Conservation (phyloP, 2,329 filamentous ascomycete genomes). For the Didymella glomerata region DNA sequence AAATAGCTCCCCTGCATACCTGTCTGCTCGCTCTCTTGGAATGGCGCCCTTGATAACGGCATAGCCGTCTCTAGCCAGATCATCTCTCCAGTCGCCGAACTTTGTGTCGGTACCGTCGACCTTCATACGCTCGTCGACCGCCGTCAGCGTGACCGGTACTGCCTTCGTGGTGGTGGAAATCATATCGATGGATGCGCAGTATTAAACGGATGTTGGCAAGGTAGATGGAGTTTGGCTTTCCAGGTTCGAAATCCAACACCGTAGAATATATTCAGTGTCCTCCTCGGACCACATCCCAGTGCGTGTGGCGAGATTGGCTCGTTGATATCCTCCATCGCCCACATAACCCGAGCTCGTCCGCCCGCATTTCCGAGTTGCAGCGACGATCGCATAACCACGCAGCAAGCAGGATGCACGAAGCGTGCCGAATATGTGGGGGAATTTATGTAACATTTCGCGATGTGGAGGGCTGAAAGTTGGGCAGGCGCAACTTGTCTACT, state of each 20-base stretch:
- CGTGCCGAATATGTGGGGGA: neutral
- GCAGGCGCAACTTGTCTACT: neutral
- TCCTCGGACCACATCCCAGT: neutral
- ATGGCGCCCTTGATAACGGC: neutral
- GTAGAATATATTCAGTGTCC: neutral
- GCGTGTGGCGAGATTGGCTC: neutral
- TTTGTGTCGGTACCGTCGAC: neutral
- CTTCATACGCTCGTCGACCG: neutral
- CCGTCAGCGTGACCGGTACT: neutral
- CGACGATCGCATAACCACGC: neutral
- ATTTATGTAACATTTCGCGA: neutral
- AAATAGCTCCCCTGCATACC: neutral
- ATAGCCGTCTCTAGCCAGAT: neutral
- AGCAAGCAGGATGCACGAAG: neutral
- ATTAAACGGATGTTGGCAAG: neutral
- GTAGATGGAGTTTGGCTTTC: neutral
- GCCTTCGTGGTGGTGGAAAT: neutral
- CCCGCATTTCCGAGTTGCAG: neutral
- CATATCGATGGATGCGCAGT: neutral
- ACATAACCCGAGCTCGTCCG: neutral
- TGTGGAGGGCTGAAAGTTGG: neutral
- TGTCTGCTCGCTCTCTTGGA: neutral
- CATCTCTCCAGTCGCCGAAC: neutral
- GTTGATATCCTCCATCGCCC: neutral
- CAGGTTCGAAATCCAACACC: neutral